Evolutionary conservation across 768 basidiomycete genomes (phyloP), one percentile per base, ranked within the genome.

Genomic region (Auriscalpium vulgare): DNA sequence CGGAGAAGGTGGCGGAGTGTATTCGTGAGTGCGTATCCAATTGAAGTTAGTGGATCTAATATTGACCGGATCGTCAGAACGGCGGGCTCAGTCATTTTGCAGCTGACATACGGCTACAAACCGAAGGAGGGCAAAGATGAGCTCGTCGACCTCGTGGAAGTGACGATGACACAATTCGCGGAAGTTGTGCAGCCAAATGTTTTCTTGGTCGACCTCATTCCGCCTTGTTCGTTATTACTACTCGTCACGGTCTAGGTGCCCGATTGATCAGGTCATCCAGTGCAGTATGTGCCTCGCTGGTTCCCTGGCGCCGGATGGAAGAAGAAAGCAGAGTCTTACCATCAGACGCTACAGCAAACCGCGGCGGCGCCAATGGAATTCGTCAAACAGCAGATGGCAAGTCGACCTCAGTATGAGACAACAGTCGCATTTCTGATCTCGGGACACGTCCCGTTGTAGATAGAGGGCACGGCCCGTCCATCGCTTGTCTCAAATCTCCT

Each of bases 261-360:
- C 52, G 23, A 29, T 29, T 29, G 29, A 29, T 29, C 29, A 29
- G 29, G 29, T 29, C 29, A 1, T 29, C 36, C 47, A 66, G 66
- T 67, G 17, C 55, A 50, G 5, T 56, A 61, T 54, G 29, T 65
- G 9, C 66, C 66, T 6, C 37, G 50, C 10, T 65, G 67, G 67
- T 47, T 67, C 36, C 66, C 66, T 8, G 64, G 64, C 10, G 55
- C 62, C 3, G 53, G 56, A n/a, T 67, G 63, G 57, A 59, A 61
- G 47, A 19, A 47, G 37, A 43, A 29, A 7, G 66, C 63, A 0
- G n/a, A 53, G 11, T 16, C 11, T 23, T 37, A n/a, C 14, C 52
- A 37, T 4, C 16, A 19, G 40, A 14, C 3, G 14, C n/a, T 59
- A 10, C 29, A 37, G 2, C 8, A n/a, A 1, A 4, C 29, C 1